Conservation (phyloP, 139 green algal genomes). For the Asterochloris sp. region DNA sequence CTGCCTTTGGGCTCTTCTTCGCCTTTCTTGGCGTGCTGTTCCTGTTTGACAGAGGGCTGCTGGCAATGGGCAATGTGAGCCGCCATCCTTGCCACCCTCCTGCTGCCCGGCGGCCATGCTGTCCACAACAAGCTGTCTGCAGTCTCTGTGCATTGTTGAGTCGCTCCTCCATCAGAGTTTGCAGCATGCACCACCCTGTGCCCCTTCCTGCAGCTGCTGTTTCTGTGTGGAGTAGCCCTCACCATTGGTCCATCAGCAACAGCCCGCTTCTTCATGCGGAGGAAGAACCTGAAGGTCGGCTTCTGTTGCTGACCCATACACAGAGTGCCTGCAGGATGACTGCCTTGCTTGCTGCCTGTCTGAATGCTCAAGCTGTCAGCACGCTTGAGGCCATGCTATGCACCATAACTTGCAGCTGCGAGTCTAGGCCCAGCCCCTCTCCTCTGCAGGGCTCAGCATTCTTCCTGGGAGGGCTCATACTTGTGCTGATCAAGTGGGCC, state of each 20-base stretch:
- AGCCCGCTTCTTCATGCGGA: conserved; percentile 83
- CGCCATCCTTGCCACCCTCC: not conserved
- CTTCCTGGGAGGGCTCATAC: conserved; percentile 76
- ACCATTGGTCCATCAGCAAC: conserved; percentile 87
- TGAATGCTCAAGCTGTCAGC: not conserved
- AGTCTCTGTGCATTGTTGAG: not conserved
- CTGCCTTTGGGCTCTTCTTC: conserved; percentile 90
- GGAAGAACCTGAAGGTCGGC: conserved; percentile 80
- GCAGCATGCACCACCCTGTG: not conserved
- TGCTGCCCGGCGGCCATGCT: not conserved
- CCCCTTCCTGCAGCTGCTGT: conserved; percentile 77
- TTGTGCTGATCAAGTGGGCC: conserved; percentile 88
- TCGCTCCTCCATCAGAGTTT: not conserved
- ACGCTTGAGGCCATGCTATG: not conserved
- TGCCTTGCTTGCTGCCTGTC: too few relatives aligned
- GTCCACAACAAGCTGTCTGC: not conserved
- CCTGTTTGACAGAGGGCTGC: conserved; percentile 94
- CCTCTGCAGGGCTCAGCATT: conserved; percentile 50
- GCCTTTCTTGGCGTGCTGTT: conserved; percentile 90
- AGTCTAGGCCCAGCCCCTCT: too few relatives aligned
- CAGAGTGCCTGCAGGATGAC: too few relatives aligned
- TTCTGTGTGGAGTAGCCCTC: conserved; percentile 81
- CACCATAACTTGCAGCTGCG: too few relatives aligned
- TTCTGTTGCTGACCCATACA: not conserved
- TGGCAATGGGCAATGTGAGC: conserved; percentile 96